Conservation (phyloP, 1,284 basidiomycete genomes). For the Heimioporus retisporus region DNA sequence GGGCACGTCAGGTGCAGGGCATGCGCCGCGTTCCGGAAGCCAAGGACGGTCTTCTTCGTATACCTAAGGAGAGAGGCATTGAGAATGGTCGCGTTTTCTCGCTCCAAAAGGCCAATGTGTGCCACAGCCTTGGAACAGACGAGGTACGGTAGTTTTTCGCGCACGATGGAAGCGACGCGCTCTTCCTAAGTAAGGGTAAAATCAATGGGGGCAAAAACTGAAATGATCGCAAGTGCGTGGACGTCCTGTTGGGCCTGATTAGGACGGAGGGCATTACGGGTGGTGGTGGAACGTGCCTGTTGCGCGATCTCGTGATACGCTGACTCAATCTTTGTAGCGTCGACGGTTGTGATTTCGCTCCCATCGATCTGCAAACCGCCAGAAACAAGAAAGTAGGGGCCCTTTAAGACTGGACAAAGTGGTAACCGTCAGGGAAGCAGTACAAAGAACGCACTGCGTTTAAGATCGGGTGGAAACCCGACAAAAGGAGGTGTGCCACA, state of each 20-base stretch:
- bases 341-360: slow-evolving; percentile 52
- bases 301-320: slow-evolving; percentile 38
- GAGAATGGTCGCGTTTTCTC: slow-evolving; percentile 72
- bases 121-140: slow-evolving; percentile 56
- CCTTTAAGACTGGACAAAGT: slow-evolving; percentile 46
- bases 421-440: not conserved
- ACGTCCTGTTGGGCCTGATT: slow-evolving; percentile 43
- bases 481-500: slow-evolving; percentile 51
- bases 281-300: slow-evolving; percentile 28
- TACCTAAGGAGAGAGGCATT: slow-evolving; percentile 70
- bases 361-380: slow-evolving; percentile 67
- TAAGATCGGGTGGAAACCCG: slow-evolving; percentile 49
- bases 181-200: slow-evolving; percentile 56
- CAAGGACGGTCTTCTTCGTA: slow-evolving; percentile 60
- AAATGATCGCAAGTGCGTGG: slow-evolving; percentile 57
- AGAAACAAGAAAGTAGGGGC: slow-evolving; percentile 48
- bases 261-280: slow-evolving; percentile 7
- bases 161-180: slow-evolving; percentile 53
- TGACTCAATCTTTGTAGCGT: slow-evolving; percentile 52
- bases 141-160: slow-evolving; percentile 53
- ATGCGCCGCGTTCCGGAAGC: slow-evolving; percentile 61
- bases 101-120: slow-evolving; percentile 65
- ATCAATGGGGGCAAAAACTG: slow-evolving; percentile 63
- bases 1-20: slow-evolving; percentile 62
- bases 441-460: slow-evolving; percentile 31